phyloP scores from a whole-genome alignment of 495 filamentous ascomycete genomes.

The Aspergillus avenaceus region DNA sequence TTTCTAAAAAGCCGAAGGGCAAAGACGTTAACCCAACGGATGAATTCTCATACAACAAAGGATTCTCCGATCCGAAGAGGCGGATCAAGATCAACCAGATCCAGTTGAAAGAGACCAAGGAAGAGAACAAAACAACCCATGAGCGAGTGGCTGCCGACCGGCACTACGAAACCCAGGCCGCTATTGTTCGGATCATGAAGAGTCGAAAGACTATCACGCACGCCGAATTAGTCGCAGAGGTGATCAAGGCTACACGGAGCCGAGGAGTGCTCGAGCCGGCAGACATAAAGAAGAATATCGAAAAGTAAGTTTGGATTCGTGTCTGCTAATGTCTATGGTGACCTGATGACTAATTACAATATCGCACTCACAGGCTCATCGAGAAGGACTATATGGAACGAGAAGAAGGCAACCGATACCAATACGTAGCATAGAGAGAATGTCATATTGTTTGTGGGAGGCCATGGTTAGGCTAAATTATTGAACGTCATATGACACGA shows the following conservation, averaged over 20 bases:
- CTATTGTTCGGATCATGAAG: constrained; percentile 98
- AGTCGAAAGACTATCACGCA: constrained; percentile 81
- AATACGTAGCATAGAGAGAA: constrained; percentile 69
- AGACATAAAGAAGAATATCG: constrained; percentile 95
- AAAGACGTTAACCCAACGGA: constrained; percentile 73
- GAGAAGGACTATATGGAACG: constrained; percentile 96
- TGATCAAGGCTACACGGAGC: constrained; percentile 81
- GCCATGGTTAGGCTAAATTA: background rate
- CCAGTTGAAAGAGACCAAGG: constrained; percentile 87
- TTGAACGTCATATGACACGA: background rate
- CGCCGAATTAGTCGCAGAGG: constrained; percentile 74
- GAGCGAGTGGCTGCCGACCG: constrained; percentile 83
- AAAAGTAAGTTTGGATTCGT: constrained; percentile 59
- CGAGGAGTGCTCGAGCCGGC: constrained; percentile 76
- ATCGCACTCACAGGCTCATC: constrained; percentile 58
- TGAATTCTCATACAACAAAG: constrained; percentile 71
- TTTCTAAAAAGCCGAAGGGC: constrained; percentile 80
- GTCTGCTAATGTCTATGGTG: background rate
- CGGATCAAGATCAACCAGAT: constrained; percentile 98
- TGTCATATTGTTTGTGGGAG: background rate
- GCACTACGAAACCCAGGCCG: constrained; percentile 94
- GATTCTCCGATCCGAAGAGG: constrained; percentile 76
- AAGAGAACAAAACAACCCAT: constrained; percentile 91
- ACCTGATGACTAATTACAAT: constrained; percentile 6
- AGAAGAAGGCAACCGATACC: constrained; percentile 69